A percentile compares a stretch with the other conserved stretches of the same genome.
Conservation (phyloP, 2,329 filamentous ascomycete species). For the Calonectria multiphialidica region DNA sequence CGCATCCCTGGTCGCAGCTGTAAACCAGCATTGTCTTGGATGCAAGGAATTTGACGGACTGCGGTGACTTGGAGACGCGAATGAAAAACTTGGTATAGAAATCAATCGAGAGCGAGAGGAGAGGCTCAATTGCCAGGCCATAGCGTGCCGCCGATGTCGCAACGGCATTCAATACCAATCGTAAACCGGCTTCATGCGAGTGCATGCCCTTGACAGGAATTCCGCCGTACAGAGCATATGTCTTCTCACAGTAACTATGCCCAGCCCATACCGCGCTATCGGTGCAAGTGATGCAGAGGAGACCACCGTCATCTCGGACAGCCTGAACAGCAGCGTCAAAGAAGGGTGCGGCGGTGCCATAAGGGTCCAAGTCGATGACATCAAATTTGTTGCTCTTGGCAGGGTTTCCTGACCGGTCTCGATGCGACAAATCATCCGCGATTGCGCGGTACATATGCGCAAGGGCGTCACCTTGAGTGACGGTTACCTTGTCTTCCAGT, state of each 20-base stretch:
- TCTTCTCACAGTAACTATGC: constrained; percentile 93
- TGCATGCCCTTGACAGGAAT: constrained; percentile 85
- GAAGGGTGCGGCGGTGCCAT: constrained; percentile 93
- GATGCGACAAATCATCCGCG: constrained; percentile 62
- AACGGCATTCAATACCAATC: constrained; percentile 86
- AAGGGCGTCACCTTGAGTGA: constrained; percentile 85
- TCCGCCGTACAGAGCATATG: constrained; percentile 93
- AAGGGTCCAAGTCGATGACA: constrained; percentile 96
- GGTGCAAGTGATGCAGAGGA: constrained; percentile 96
- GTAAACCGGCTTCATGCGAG: constrained; percentile 90
- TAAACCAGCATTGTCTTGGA: constrained; percentile 95
- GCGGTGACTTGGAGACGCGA: constrained; percentile 81
- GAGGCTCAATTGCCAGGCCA: constrained; percentile 88
- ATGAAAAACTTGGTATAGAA: constrained; percentile 95
- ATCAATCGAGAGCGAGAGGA: constrained; percentile 94
- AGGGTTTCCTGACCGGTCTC: constrained; percentile 54
- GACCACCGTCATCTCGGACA: constrained; percentile 84
- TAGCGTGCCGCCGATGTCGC: constrained; percentile 86
- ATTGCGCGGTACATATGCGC: constrained; percentile 88
- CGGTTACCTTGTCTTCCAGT: constrained; percentile 76
- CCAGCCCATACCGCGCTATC: constrained; percentile 97
- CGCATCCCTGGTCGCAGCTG: constrained; percentile 90
- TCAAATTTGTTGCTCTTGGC: constrained; percentile 75
- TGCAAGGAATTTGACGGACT: constrained; percentile 89
- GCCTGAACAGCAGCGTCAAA: constrained; percentile 91